phyloP scores from a whole-genome alignment of 495 filamentous ascomycete species.

The Durotheca rogersii region DNA sequence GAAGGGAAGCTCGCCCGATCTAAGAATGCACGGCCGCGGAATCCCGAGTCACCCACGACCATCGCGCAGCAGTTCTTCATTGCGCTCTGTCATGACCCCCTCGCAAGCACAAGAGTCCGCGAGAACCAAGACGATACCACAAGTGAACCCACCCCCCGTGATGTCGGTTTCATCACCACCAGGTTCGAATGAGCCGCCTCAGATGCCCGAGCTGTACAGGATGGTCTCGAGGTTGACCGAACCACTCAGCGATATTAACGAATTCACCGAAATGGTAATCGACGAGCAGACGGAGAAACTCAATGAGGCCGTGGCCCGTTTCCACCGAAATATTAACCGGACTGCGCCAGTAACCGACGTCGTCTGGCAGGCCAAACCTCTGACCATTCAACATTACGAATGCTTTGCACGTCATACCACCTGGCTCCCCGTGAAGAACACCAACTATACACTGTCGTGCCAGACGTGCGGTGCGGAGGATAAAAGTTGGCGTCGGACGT shows the following conservation, averaged over 20 bases:
- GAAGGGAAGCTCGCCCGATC: constrained; percentile 23
- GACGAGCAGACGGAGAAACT: constrained; percentile 13
- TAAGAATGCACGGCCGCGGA: constrained; percentile 10
- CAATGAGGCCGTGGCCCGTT: constrained; percentile 24
- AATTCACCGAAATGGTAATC: constrained; percentile 18
- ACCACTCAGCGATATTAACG: constrained; percentile 24
- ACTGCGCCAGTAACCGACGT: constrained; percentile 6
- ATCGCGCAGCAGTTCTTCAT: constrained; percentile 18
- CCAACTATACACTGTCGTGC: constrained; percentile 28
- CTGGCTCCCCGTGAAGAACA: constrained; percentile 29
- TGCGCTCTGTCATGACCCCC: constrained; percentile 13
- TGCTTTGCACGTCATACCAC: constrained; percentile 22
- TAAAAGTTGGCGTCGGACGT: constrained; percentile 21
- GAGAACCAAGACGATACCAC: constrained; percentile 7
- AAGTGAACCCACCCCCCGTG: constrained; percentile 1
- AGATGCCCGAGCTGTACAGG: constrained; percentile 24
- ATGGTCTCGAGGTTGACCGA: constrained; percentile 23
- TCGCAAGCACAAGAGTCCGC: constrained; percentile 15
- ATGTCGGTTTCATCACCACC: constrained; percentile 14
- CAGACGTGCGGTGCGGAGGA: constrained; percentile 32
- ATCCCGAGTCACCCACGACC: constrained; percentile 22
- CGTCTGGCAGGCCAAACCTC: constrained; percentile 22
- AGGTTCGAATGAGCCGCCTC: constrained; percentile 14
- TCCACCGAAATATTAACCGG: constrained; percentile 17
- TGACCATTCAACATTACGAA: constrained; percentile 23